These are phyloP conservation scores for Talaromyces trachyspermus DNA, from an alignment of 495 filamentous ascomycete species.

Conservation along the genomic window DNA sequence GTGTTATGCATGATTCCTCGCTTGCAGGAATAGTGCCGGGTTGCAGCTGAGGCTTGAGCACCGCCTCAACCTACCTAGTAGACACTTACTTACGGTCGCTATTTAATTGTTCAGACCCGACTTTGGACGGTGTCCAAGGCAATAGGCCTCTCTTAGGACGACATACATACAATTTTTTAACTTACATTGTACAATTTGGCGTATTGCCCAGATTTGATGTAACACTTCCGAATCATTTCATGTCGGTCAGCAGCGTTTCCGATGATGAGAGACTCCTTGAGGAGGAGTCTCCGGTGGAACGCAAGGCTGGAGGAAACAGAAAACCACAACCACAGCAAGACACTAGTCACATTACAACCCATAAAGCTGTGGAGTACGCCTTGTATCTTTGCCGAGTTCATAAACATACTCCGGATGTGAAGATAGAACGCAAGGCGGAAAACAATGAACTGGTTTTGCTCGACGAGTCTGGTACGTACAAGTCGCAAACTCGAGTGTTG, in stretches of 20 bases:
- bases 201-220: too few relatives aligned
- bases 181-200: too few relatives aligned
- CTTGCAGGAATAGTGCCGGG: too few relatives aligned
- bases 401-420: not conserved
- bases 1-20: too few relatives aligned
- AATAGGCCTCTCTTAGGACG: too few relatives aligned
- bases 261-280: slow-evolving; percentile 1
- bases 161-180: too few relatives aligned
- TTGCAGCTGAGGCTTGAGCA: too few relatives aligned
- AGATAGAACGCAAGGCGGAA: not conserved
- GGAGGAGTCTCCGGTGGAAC: not conserved
- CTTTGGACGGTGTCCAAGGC: too few relatives aligned
- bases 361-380: not conserved
- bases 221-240: too few relatives aligned
- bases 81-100: too few relatives aligned
- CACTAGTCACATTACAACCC: not conserved
- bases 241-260: not conserved
- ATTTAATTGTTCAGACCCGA: too few relatives aligned
- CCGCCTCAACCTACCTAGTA: too few relatives aligned
- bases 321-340: not conserved
- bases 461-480: slow-evolving; percentile 3
- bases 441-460: not conserved
- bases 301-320: not conserved
- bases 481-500: not conserved
- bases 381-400: slow-evolving; percentile 1